Percentiles rank a stretch among this genome's conserved stretches.
Conservation (phyloP, 2,329 filamentous ascomycete genomes). For the Penicillium griseofulvum region DNA sequence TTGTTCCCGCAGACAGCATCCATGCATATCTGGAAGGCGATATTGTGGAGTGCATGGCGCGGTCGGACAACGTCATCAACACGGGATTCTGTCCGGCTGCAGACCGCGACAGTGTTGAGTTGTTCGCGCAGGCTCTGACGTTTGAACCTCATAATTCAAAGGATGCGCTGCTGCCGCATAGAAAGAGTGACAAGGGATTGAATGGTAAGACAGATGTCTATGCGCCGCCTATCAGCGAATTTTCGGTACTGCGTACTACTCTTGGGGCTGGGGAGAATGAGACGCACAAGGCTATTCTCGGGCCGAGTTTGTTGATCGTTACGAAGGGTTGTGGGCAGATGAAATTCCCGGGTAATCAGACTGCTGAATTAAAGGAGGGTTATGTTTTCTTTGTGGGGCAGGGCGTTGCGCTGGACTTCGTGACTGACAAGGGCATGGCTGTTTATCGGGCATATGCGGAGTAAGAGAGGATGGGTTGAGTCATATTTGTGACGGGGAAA, state of each 20-base stretch:
- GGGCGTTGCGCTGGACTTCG: slow-evolving; percentile 50
- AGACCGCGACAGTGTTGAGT: slow-evolving; percentile 62
- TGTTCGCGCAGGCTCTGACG: slow-evolving; percentile 62
- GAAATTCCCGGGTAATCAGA: slow-evolving; percentile 52
- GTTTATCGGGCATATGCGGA: slow-evolving; percentile 50
- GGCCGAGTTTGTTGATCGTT: slow-evolving; percentile 63
- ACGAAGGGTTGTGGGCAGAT: slow-evolving; percentile 59
- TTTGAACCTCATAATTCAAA: slow-evolving; percentile 61
- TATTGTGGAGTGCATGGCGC: slow-evolving; percentile 77
- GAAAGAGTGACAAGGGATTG: slow-evolving; percentile 51
- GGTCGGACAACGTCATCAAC: slow-evolving; percentile 72
- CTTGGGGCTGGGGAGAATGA: slow-evolving; percentile 61
- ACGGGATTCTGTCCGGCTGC: slow-evolving; percentile 69
- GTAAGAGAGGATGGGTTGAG: slow-evolving; percentile 12
- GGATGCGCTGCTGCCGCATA: slow-evolving; percentile 55
- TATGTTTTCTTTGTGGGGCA: slow-evolving; percentile 66
- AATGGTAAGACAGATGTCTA: slow-evolving; percentile 64
- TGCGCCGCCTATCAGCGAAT: slow-evolving; percentile 67
- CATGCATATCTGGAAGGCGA: slow-evolving; percentile 71
- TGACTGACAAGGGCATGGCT: slow-evolving; percentile 45
- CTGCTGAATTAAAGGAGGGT: slow-evolving; percentile 58
- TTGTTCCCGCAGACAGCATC: slow-evolving; percentile 70
- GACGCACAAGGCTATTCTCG: slow-evolving; percentile 53
- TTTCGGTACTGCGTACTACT: slow-evolving; percentile 63
- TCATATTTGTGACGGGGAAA: not conserved